Percentiles rank a stretch among this genome's conserved stretches.
phyloP scores from a whole-genome alignment of 352 stramenopile genomes.

The Phytophthora multivora region DNA sequence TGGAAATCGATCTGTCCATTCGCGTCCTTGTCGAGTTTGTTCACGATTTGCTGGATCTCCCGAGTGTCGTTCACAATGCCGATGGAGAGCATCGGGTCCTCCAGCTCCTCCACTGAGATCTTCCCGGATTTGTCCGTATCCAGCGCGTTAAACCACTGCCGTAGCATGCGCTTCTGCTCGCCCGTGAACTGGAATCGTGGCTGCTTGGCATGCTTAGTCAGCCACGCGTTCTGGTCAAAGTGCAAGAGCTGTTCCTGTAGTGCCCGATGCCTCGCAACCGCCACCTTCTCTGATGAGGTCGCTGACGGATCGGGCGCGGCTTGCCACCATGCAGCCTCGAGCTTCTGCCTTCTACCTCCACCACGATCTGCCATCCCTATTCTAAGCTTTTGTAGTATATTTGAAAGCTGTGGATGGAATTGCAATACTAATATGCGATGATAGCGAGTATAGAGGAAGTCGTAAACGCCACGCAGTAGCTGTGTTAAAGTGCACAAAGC shows the following conservation, averaged over 20 bases:
- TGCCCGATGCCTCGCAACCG: constrained; percentile 33
- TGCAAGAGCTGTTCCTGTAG: constrained; percentile 58
- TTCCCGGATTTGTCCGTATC: constrained; percentile 72
- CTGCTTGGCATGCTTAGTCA: constrained; percentile 69
- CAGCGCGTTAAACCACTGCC: constrained; percentile 77
- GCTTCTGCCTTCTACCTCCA: constrained; percentile 7
- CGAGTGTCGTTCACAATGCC: constrained; percentile 68
- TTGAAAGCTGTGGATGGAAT: not conserved
- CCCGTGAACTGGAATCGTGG: constrained; percentile 68
- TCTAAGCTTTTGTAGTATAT: not conserved
- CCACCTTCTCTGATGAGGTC: constrained; percentile 5
- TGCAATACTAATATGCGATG: too few species aligned
- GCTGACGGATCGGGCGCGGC: constrained; percentile 26
- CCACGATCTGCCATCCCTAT: constrained; percentile 1
- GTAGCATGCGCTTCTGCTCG: constrained; percentile 76
- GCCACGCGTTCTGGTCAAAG: constrained; percentile 72
- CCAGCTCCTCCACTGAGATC: constrained; percentile 77
- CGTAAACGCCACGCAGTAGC: too few species aligned
- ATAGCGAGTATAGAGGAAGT: too few species aligned
- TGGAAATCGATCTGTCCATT: constrained; percentile 82
- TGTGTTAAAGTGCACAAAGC: too few species aligned
- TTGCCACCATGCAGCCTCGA: constrained; percentile 37
- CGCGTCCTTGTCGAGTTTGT: constrained; percentile 65
- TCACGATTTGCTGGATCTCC: constrained; percentile 69
- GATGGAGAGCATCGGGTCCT: constrained; percentile 83